Base-by-base conservation (phyloP, 352 stramenopile species). In the Lagenidium giganteum region DNA sequence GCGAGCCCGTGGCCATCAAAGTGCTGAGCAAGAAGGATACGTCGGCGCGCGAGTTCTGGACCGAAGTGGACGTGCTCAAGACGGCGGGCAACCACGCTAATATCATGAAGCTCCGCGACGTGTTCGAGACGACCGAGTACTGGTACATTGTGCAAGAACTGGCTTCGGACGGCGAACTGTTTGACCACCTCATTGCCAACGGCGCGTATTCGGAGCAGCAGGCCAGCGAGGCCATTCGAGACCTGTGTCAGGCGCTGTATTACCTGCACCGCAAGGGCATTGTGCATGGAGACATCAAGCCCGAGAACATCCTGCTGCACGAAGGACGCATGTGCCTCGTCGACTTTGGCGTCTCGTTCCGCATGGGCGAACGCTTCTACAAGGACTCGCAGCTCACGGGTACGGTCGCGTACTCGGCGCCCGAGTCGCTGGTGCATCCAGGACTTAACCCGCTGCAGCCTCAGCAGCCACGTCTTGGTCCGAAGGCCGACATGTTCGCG, bases 261-360 rank as follows among this genome's bases (percentile, higher is more conserved):
- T 92, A 92, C 49, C 55, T 95, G 49, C 84, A 95, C 53, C 71
- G 74, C 61, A 93, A 93, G 47, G 76, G 76, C 23, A 81, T 95
- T 21, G 80, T 95, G 3, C 84, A 95, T 42, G 83, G 79, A 39
- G 83, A 95, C 54, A 83, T 95, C 56, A 95, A 95, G 42, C 83
- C 83, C 1, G 83, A 95, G 54, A 95, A 95, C 37, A 78, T 94
- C 40, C 44, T 95, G 54, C 54, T 88, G 34, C 69, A 85, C 28
- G 52, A 81, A 32, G 70, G 67, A 5, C 68, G 68, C 47, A 87
- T 88, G 76, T 88, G 78, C 45, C 70, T 91, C n/a, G 80, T 89
- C 33, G 81, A 93, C 64, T 93, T 93, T 59, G 81, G 78, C 43
- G 75, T 89, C 4, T 89, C 78, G 2, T 91, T 93, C 55, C 78